Conservation (phyloP, 2,329 filamentous ascomycete genomes). For the Pseudogymnoascus sp. region DNA sequence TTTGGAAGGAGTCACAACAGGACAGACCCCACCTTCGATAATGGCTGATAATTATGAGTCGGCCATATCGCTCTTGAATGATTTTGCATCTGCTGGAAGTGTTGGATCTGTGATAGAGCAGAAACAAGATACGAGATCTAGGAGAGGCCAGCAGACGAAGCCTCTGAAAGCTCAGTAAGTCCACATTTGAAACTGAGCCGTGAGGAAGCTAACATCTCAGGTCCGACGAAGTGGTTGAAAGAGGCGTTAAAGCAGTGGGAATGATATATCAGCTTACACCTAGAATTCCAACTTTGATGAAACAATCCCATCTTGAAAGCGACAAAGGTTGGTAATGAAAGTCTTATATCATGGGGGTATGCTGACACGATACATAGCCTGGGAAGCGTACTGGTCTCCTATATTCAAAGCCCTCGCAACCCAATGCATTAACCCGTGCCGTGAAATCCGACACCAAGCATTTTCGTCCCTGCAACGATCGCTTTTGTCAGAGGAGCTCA, state of each 20-base stretch:
- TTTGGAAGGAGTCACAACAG: slow-evolving; percentile 68
- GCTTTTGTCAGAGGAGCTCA: slow-evolving; percentile 76
- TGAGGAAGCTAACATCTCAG: slow-evolving; percentile 31
- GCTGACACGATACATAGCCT: slow-evolving; percentile 51
- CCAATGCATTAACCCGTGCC: slow-evolving; percentile 90
- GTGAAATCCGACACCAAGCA: slow-evolving; percentile 83
- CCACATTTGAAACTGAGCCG: not conserved
- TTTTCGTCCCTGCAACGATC: slow-evolving; percentile 80
- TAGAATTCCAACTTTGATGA: slow-evolving; percentile 78
- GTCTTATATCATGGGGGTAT: not conserved
- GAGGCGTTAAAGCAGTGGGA: slow-evolving; percentile 73
- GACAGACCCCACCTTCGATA: slow-evolving; percentile 68
- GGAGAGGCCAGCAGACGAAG: slow-evolving; percentile 39
- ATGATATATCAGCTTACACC: slow-evolving; percentile 76
- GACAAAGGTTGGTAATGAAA: slow-evolving; percentile 56
- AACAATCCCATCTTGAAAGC: slow-evolving; percentile 84
- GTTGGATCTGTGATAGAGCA: slow-evolving; percentile 65
- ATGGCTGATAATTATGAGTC: slow-evolving; percentile 95
- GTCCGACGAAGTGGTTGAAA: slow-evolving; percentile 64
- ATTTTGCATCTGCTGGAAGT: slow-evolving; percentile 79
- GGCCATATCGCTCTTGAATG: slow-evolving; percentile 74
- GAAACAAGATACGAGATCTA: slow-evolving; percentile 49
- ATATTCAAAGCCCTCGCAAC: slow-evolving; percentile 82
- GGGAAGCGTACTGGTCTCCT: slow-evolving; percentile 96
- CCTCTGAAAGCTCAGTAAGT: slow-evolving; percentile 50